Evolutionary conservation across 2,329 filamentous ascomycete genomes (phyloP), one percentile per base, ranked within the genome.

Genomic region (Aspergillus neoniger): DNA sequence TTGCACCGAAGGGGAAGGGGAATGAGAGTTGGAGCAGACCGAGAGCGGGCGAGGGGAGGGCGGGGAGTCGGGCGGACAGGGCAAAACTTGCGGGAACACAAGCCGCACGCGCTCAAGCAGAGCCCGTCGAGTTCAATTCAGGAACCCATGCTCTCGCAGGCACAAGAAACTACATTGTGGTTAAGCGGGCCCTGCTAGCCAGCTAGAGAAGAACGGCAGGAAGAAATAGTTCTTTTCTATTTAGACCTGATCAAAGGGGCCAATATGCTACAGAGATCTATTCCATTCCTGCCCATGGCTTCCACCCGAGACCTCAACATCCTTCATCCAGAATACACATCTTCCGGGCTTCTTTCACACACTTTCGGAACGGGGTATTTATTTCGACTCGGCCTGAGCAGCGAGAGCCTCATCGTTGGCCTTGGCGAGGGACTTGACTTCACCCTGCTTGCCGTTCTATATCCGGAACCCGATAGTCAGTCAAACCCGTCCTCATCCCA

Each of bases 391-490:
- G 62, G 77, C 70, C 52, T 77, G 67, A 56, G 80, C 76, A 63
- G 74, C 71, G 70, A 81, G 76, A 57, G 80, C 81, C 57, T 77
- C 76, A 62, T 79, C 75, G 74, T 86, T 85, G 63, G 82, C 85
- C 59, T 79, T 73, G 62, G 79, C 86, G 69, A 97, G 82, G 77
- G 84, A 87, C 86, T 91, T 91, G 75, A 83, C 70, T 51, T 98
- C 94, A 77, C 92, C 90, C 83, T 96, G 91, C 88, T 96, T 97
- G 85, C 95, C 95, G 82, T 92, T 92, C 95, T 98, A 80, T 79
- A 61, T 61, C 60, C 54, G 62, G 59, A 49, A 67, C 15, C 63
- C 59, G 60, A 51, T 43, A 65, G 54, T 69, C 78, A 70, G 79
- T 77, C 65, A 67, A 57, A 58, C 51, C 21, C 12, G 50, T 52